Percentiles rank a stretch among this genome's conserved stretches.
Conservation (phyloP, 2,329 filamentous ascomycete genomes). For the Rutstroemia sp. region DNA sequence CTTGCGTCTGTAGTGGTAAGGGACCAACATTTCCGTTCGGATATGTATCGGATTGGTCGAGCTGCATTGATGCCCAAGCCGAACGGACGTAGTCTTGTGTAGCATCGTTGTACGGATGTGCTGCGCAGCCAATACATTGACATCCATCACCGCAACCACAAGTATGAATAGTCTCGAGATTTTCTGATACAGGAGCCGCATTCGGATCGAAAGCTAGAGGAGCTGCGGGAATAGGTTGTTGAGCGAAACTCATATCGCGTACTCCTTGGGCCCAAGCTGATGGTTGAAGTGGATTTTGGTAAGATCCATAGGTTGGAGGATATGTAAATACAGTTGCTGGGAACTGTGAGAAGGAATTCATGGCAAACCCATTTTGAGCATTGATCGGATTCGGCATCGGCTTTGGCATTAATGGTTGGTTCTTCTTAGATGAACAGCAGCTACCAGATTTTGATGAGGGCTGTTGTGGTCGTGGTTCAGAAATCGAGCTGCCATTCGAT, state of each 20-base stretch:
- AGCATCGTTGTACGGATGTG: conserved; percentile 60
- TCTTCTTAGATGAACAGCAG: conserved; percentile 34
- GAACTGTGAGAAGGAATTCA: conserved; percentile 18
- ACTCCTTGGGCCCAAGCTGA: conserved; percentile 45
- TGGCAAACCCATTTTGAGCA: conserved; percentile 26
- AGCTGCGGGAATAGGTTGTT: conserved; percentile 18
- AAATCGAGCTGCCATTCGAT: conserved; percentile 19
- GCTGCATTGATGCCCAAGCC: conserved; percentile 30
- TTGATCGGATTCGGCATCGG: conserved; percentile 11
- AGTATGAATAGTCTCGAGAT: conserved; percentile 31
- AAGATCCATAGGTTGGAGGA: conserved; percentile 47
- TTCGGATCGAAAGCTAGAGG: conserved; percentile 25
- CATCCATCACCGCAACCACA: conserved; percentile 61
- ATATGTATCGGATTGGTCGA: conserved; percentile 16
- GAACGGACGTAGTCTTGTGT: conserved; percentile 48
- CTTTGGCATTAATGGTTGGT: conserved; percentile 12
- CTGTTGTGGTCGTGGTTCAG: conserved; percentile 13
- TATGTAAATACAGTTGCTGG: conserved; percentile 43
- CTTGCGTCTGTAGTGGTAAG: background rate
- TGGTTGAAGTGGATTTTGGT: conserved; percentile 47
- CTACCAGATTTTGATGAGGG: conserved; percentile 16
- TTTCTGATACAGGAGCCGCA: conserved; percentile 29
- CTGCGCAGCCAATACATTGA: conserved; percentile 60
- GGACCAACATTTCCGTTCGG: conserved; percentile 7
- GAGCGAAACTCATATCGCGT: conserved; percentile 32